Evolutionary conservation across 208 protist genomes (phyloP).

Genomic region (Crithidia fasciculata): DNA sequence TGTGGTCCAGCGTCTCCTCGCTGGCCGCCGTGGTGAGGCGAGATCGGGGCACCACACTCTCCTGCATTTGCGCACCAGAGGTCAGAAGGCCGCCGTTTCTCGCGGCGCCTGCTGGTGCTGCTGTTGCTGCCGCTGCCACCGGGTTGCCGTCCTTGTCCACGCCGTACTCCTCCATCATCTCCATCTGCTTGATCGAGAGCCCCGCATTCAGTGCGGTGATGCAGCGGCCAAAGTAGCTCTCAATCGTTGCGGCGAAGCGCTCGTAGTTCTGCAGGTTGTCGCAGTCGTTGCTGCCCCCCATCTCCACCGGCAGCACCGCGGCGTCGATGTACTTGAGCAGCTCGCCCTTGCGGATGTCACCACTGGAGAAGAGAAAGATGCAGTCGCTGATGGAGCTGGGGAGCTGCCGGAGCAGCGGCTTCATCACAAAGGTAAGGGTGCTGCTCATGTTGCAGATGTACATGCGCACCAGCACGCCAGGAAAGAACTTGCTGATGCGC

Average conservation of each 20-base stretch:
- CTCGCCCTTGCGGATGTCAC: conserved; percentile 53
- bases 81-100: too few species aligned
- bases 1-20: conserved; percentile 30
- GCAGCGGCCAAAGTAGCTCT: conserved; percentile 61
- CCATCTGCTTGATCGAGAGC: conserved; percentile 63
- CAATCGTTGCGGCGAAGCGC: conserved; percentile 48
- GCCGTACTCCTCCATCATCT: conserved; percentile 65
- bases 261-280: conserved; percentile 64
- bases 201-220: conserved; percentile 35
- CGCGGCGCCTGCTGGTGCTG: background rate
- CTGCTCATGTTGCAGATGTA: conserved; percentile 80
- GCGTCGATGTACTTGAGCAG: conserved; percentile 66
- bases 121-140: background rate
- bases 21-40: background rate
- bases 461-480: conserved; percentile 59
- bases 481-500: conserved; percentile 79
- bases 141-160: conserved; percentile 51
- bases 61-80: background rate
- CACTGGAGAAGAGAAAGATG: conserved; percentile 63
- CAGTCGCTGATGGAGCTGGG: conserved; percentile 61
- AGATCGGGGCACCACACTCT: background rate
- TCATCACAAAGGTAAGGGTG: conserved; percentile 64
- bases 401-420: conserved; percentile 70
- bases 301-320: conserved; percentile 62
- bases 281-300: conserved; percentile 76